These are phyloP conservation scores for Cryoendolithus antarcticus DNA, from an alignment of 2,329 filamentous ascomycete genomes.

Conservation along the genomic window DNA sequence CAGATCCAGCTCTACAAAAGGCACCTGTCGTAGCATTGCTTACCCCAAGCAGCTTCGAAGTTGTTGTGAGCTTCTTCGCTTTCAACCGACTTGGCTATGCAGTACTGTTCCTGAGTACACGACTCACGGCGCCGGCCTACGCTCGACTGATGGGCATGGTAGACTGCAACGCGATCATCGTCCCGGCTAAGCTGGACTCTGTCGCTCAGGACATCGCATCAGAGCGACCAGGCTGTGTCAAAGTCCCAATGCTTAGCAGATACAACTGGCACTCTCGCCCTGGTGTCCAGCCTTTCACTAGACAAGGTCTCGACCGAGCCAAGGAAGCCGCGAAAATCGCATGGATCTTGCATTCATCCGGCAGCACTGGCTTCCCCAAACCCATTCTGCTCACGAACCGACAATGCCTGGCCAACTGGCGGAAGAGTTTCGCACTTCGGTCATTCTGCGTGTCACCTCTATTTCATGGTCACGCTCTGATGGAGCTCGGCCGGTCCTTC, in stretches of 20 bases:
- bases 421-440: slow-evolving; percentile 33
- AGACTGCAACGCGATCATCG: slow-evolving; percentile 18
- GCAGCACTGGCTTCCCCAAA: slow-evolving; percentile 51
- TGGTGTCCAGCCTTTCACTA: slow-evolving; percentile 7
- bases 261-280: slow-evolving; percentile 12
- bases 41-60: slow-evolving; percentile 42
- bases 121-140: slow-evolving; percentile 41
- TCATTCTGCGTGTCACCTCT: slow-evolving; percentile 45
- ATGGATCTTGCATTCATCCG: slow-evolving; percentile 40
- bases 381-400: slow-evolving; percentile 48
- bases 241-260: slow-evolving; percentile 16
- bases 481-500: slow-evolving; percentile 42
- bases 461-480: slow-evolving; percentile 49
- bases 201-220: slow-evolving; percentile 21
- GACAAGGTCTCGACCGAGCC: slow-evolving; percentile 6
- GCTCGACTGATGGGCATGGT: slow-evolving; percentile 35
- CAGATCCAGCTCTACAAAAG: slow-evolving; percentile 12
- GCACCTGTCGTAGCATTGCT: slow-evolving; percentile 37
- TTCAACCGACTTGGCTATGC: slow-evolving; percentile 45
- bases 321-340: slow-evolving; percentile 24
- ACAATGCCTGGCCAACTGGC: slow-evolving; percentile 38
- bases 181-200: slow-evolving; percentile 13
- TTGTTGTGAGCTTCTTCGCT: slow-evolving; percentile 42
- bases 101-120: slow-evolving; percentile 41
- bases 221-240: slow-evolving; percentile 19